A percentile compares a stretch with the other conserved stretches of the same genome.
Conservation (phyloP, 176 grass and related monocot genomes). For the Tuctoria greenei region DNA sequence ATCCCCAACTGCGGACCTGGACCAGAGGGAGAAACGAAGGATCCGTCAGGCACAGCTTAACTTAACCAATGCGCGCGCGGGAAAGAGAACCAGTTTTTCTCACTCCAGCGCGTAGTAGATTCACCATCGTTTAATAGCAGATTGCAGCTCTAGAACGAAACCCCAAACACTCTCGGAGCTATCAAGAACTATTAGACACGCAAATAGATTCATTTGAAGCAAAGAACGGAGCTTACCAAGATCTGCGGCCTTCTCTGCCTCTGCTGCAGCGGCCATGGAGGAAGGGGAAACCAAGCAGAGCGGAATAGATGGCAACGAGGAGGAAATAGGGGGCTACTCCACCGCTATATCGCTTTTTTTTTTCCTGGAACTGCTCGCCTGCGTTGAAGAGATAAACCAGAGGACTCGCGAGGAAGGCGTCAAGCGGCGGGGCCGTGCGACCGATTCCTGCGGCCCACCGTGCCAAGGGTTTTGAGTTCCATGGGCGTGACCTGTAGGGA, state of each 20-base stretch:
- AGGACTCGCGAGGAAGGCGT: too few species aligned
- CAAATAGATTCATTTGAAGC: neutral
- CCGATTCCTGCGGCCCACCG: too few species aligned
- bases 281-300: neutral
- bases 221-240: neutral
- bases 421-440: too few species aligned
- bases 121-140: neutral
- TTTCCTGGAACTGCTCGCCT: too few species aligned
- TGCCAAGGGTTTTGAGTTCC: too few species aligned
- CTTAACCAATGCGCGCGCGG: too few species aligned
- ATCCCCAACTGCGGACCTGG: slow-evolving; percentile 12
- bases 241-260: neutral
- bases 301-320: neutral
- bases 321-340: neutral
- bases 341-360: too few species aligned
- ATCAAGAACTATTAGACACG: neutral
- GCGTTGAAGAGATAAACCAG: too few species aligned
- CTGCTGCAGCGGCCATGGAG: neutral
- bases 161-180: neutral
- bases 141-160: neutral
- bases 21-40: neutral
- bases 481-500: too few species aligned
- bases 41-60: slow-evolving; percentile 6
- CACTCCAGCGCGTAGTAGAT: neutral
- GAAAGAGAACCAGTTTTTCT: neutral